phyloP scores from a whole-genome alignment of 1,284 basidiomycete genomes.

The Cerrena zonata region DNA sequence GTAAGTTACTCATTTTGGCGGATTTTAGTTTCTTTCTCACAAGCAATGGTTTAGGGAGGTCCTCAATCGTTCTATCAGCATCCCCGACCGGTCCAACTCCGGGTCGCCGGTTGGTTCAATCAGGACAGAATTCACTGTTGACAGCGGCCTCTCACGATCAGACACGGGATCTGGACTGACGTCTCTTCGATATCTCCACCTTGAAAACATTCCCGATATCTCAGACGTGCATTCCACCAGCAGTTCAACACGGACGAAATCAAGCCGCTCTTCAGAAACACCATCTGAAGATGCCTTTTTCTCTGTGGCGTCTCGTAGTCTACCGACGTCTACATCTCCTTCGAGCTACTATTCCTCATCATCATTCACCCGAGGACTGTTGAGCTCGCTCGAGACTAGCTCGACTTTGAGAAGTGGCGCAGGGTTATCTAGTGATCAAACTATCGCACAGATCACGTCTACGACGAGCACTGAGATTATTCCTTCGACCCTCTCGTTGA shows the following conservation, averaged over 20 bases:
- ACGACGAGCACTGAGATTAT: conserved; percentile 41
- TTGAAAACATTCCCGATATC: conserved; percentile 60
- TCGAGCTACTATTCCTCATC: conserved; percentile 31
- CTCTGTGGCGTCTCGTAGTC: neutral
- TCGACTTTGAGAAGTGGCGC: neutral
- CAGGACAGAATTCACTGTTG: conserved; percentile 57
- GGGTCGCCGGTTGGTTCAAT: conserved; percentile 70
- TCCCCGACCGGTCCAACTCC: conserved; percentile 47
- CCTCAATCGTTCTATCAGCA: conserved; percentile 42
- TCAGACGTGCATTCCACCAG: conserved; percentile 47
- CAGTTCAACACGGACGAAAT: conserved; percentile 14
- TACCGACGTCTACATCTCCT: conserved; percentile 23
- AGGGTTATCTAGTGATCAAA: conserved; percentile 25
- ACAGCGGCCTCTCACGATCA: conserved; percentile 37
- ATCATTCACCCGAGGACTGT: conserved; percentile 19
- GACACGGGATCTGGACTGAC: conserved; percentile 39
- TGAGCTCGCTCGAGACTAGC: neutral
- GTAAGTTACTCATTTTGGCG: conserved; percentile 36
- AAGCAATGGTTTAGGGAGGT: conserved; percentile 53
- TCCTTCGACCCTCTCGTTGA: conserved; percentile 49
- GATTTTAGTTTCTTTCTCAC: neutral
- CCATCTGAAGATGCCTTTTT: neutral
- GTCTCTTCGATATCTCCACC: conserved; percentile 65
- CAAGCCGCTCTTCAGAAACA: neutral
- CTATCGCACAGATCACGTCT: conserved; percentile 33